Percentiles rank a stretch among this genome's conserved stretches.
Evolutionary conservation across 2,329 filamentous ascomycete species (phyloP).

Genomic region (Venturia asperata): DNA sequence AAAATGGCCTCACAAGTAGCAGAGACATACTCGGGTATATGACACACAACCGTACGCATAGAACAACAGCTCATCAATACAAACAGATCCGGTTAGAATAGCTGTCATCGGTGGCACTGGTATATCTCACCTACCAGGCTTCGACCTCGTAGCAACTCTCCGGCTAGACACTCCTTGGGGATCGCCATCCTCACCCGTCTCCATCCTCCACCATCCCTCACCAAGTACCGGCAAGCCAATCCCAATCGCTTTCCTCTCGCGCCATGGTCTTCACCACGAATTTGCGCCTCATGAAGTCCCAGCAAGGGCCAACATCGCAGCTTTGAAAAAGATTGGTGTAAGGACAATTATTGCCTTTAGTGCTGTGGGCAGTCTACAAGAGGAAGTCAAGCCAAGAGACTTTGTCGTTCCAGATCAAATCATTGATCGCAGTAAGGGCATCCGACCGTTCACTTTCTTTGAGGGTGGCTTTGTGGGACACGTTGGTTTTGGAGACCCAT

Average conservation of each 20-base stretch:
- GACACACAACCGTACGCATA: background rate
- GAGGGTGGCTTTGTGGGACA: slow-evolving; percentile 87
- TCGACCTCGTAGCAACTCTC: slow-evolving; percentile 73
- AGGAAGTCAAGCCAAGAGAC: slow-evolving; percentile 90
- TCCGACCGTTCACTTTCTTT: slow-evolving; percentile 93
- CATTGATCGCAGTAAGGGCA: slow-evolving; percentile 94
- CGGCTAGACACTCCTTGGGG: slow-evolving; percentile 84
- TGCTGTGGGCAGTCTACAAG: slow-evolving; percentile 85
- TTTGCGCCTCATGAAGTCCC: slow-evolving; percentile 93
- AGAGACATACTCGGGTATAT: background rate
- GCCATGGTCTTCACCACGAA: slow-evolving; percentile 84
- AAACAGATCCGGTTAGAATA: slow-evolving; percentile 41
- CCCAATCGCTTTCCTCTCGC: slow-evolving; percentile 81
- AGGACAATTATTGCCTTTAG: slow-evolving; percentile 89
- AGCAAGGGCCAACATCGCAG: slow-evolving; percentile 92
- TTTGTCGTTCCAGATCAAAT: slow-evolving; percentile 95
- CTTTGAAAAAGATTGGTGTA: slow-evolving; percentile 83
- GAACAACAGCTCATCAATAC: background rate
- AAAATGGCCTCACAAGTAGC: slow-evolving; percentile 2
- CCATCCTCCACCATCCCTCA: slow-evolving; percentile 79
- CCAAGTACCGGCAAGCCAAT: slow-evolving; percentile 55
- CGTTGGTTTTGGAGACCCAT: slow-evolving; percentile 92
- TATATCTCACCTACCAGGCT: slow-evolving; percentile 78
- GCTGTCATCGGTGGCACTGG: slow-evolving; percentile 67
- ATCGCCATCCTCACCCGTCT: slow-evolving; percentile 65